phyloP scores from a whole-genome alignment of 176 grass and related monocot genomes.

The Aechmea fasciata region DNA sequence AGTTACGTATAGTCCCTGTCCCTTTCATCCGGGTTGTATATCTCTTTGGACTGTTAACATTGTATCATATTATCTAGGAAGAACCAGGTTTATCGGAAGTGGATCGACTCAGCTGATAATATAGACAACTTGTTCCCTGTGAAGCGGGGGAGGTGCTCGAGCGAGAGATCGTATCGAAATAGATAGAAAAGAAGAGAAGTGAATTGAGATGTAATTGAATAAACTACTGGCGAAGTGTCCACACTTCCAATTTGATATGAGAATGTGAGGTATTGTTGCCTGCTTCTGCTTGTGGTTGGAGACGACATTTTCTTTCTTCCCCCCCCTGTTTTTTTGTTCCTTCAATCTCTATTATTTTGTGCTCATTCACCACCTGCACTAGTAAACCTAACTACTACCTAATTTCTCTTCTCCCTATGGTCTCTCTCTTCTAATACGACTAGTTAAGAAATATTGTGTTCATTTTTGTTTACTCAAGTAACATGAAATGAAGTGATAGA shows the following conservation, averaged over 20 bases:
- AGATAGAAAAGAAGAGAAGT: background rate
- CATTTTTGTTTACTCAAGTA: no score
- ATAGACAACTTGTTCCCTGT: background rate
- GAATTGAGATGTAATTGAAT: background rate
- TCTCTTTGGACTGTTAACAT: constrained; percentile 14
- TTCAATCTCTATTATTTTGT: no score
- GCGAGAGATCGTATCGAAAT: background rate
- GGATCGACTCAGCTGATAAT: background rate
- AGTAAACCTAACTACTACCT: no score
- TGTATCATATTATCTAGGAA: constrained; percentile 46
- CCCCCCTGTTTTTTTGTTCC: no score
- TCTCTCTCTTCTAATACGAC: no score
- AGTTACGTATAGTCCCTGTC: constrained; percentile 23
- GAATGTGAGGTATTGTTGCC: background rate
- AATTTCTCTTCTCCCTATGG: no score
- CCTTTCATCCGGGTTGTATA: constrained; percentile 40
- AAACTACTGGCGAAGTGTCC: background rate
- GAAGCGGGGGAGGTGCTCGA: no score
- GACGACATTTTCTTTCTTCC: no score
- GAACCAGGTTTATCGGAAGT: constrained; percentile 13
- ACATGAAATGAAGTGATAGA: no score
- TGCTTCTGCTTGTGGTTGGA: background rate
- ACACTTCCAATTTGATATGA: background rate
- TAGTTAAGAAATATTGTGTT: no score
- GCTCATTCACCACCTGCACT: no score